Percentiles rank a stretch among this genome's conserved stretches.
phyloP scores from a whole-genome alignment of 257 asterid species.

The Plantago elongata region DNA sequence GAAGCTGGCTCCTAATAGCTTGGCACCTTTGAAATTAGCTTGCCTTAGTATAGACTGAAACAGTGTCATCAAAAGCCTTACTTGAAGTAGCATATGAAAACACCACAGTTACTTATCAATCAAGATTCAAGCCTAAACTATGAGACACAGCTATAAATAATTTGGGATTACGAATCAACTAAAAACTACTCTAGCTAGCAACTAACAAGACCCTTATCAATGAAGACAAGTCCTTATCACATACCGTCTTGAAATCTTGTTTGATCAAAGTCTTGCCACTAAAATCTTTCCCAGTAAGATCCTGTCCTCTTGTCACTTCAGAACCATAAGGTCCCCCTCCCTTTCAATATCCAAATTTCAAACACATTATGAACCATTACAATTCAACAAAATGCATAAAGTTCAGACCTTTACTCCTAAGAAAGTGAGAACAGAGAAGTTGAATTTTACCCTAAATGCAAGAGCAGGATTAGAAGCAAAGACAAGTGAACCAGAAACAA shows the following conservation, averaged over 20 bases:
- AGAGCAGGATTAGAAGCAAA: constrained; percentile 79
- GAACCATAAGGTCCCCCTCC: constrained; percentile 98
- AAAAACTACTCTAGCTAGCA: neutral
- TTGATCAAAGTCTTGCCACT: constrained; percentile 77
- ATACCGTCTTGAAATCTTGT: constrained; percentile 95
- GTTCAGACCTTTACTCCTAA: neutral
- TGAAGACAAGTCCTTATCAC: neutral
- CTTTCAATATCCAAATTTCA: constrained; percentile 24
- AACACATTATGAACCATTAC: constrained; percentile 10
- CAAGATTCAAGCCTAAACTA: neutral
- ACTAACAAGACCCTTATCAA: neutral
- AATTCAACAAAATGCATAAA: constrained; percentile 8
- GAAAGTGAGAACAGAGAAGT: neutral
- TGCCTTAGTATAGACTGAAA: constrained; percentile 89
- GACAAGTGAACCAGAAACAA: constrained; percentile 67
- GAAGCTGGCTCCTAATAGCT: constrained; percentile 89
- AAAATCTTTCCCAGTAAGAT: constrained; percentile 79
- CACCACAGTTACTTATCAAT: neutral
- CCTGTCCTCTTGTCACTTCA: constrained; percentile 97
- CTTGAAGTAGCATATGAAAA: neutral
- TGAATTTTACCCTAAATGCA: constrained; percentile 64
- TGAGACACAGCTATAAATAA: too few relatives aligned
- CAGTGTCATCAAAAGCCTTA: constrained; percentile 10
- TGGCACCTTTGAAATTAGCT: constrained; percentile 92
- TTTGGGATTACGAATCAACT: neutral